Base-by-base conservation (phyloP, 345 rosid genomes). In the Lepidium didymum region DNA sequence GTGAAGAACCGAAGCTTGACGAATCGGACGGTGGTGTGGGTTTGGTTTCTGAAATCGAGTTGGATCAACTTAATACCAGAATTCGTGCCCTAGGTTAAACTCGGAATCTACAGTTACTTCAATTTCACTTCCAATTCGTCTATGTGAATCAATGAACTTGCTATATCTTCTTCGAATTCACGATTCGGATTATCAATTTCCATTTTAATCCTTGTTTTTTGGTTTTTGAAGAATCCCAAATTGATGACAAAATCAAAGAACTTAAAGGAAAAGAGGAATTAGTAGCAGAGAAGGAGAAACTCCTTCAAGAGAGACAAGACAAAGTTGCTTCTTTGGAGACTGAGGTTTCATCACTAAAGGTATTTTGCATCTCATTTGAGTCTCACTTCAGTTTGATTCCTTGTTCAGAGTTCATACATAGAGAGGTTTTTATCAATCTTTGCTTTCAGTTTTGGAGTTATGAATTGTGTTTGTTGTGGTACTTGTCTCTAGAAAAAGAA, bases 291-390 rank as follows among this genome's bases (percentile, higher is more conserved):
- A 89, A 84, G 67, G 96, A 89, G 74, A 85, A 81, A 36, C 51
- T 75, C 52, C 80, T 95, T 66, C 75, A 80, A 67, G 93, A 82
- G 35, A 89, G 82, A 44, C 75, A 81, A 4, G 79, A 79, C 62
- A 82, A 69, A 60, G 68, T 91, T 69, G 74, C 73, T 33, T 85
- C 96, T 16, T 79, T 95, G 80, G 80, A 80, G 70, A 70, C 75
- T 56, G 86, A 89, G 73, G 52, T 95, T 40, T 84, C 88, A 2
- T 79, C 84, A 11, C 86, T 91, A 46, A 89, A 68, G 87, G 99
- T 93, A 33, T 38, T 13, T 1, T 43, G 14, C 13, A 10, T 41
- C 10, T 10, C 8, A 9, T 19, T 27, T 0, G 42, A 51, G 35
- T 40, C 3, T 57, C 29, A 38, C 14, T 60, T 45, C 42, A 37